A percentile compares a stretch with the other conserved stretches of the same genome.
These are phyloP conservation scores for Teunomyces panamensis DNA, from an alignment of 805 yeast species.

Conservation along the genomic window DNA sequence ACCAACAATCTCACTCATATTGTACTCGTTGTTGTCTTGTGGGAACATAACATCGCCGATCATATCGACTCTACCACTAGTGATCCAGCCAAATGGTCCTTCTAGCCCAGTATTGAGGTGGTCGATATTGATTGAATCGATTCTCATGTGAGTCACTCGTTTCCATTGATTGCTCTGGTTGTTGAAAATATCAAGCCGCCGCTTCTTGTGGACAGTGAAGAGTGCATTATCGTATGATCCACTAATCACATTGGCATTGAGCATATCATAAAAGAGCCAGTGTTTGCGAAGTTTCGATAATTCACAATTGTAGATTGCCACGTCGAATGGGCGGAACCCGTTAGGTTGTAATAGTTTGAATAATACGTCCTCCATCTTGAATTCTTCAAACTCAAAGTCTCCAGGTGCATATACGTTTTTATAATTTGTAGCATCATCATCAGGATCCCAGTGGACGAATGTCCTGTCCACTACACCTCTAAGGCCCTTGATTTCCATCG, in stretches of 20 bases:
- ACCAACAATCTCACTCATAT: slow-evolving; percentile 46
- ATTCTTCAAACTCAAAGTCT: slow-evolving; percentile 86
- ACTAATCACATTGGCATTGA: slow-evolving; percentile 79
- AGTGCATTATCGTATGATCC: slow-evolving; percentile 93
- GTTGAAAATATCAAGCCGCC: slow-evolving; percentile 50
- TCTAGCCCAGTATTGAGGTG: slow-evolving; percentile 86
- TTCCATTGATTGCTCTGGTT: slow-evolving; percentile 40
- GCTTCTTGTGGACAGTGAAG: slow-evolving; percentile 85
- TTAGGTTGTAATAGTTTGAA: slow-evolving; percentile 80
- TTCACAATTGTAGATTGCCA: slow-evolving; percentile 85
- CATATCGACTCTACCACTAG: slow-evolving; percentile 88
- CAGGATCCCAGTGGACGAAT: slow-evolving; percentile 77
- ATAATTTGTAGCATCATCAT: slow-evolving; percentile 81
- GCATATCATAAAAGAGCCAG: slow-evolving; percentile 86
- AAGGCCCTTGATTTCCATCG: slow-evolving; percentile 71
- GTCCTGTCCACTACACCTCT: slow-evolving; percentile 93
- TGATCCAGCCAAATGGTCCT: slow-evolving; percentile 98
- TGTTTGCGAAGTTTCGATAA: slow-evolving; percentile 78
- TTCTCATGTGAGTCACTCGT: slow-evolving; percentile 71
- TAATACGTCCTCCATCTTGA: slow-evolving; percentile 79
- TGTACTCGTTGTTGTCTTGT: slow-evolving; percentile 51
- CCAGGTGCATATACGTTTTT: slow-evolving; percentile 74
- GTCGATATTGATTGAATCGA: slow-evolving; percentile 82
- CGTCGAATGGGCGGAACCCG: slow-evolving; percentile 77
- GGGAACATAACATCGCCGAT: slow-evolving; percentile 88